phyloP scores from a whole-genome alignment of 2,329 filamentous ascomycete species.

The Plenodomus lindquistii region DNA sequence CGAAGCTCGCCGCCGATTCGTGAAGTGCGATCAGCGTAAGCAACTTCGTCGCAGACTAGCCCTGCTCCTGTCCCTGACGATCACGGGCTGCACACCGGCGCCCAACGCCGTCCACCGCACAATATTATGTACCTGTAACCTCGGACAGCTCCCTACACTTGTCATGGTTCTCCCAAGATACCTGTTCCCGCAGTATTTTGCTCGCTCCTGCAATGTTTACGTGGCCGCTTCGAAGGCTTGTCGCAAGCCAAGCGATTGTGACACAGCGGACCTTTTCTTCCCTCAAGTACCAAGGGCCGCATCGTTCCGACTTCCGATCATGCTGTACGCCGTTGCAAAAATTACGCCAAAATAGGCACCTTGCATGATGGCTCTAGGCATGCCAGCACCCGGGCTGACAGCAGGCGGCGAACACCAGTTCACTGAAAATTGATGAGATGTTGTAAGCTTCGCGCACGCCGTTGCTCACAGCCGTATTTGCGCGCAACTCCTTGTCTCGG shows the following conservation, averaged over 20 bases:
- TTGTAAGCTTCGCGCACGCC: constrained; percentile 8
- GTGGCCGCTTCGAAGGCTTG: constrained; percentile 2
- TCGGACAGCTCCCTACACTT: constrained; percentile 8
- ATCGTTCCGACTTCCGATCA: constrained; percentile 17
- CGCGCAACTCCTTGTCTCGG: background rate
- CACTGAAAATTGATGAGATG: background rate
- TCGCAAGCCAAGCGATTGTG: constrained; percentile 20
- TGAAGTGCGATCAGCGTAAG: constrained; percentile 25
- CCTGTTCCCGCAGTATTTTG: constrained; percentile 7
- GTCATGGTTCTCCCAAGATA: background rate
- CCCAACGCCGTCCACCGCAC: constrained; percentile 12
- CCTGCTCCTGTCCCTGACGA: constrained; percentile 21
- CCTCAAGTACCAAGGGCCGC: too few species aligned
- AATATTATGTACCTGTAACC: too few species aligned
- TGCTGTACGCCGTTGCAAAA: constrained; percentile 16
- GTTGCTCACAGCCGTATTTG: constrained; percentile 5
- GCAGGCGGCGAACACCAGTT: constrained; percentile 14
- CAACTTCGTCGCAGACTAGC: constrained; percentile 17
- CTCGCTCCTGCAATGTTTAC: constrained; percentile 10
- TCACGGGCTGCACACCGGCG: constrained; percentile 13
- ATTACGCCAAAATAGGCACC: constrained; percentile 10
- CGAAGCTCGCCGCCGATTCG: constrained; percentile 14
- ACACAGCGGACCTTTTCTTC: constrained; percentile 17
- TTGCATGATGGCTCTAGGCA: constrained; percentile 4
- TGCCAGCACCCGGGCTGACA: constrained; percentile 3